Conservation (phyloP, 2,329 filamentous ascomycete genomes). For the Davidsoniella virescens region DNA sequence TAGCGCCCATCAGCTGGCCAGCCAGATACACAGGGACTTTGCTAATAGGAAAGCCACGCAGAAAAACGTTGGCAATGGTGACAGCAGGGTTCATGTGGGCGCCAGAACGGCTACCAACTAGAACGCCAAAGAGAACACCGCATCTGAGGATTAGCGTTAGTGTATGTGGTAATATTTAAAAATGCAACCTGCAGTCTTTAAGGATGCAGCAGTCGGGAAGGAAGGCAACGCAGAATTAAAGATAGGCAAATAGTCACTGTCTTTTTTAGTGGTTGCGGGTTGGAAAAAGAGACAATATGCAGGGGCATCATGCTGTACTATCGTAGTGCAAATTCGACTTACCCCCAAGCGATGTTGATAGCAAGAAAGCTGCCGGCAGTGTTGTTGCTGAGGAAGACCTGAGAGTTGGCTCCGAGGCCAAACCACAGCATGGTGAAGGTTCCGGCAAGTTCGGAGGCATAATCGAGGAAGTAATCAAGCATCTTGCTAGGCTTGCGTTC, state of each 20-base stretch:
- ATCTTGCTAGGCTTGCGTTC: slow-evolving; percentile 4
- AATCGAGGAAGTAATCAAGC: slow-evolving; percentile 12
- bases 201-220: neutral
- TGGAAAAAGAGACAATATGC: neutral
- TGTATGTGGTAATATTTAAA: neutral
- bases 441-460: slow-evolving; percentile 48
- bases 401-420: slow-evolving; percentile 53
- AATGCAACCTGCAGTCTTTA: neutral
- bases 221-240: neutral
- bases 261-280: neutral
- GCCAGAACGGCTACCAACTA: slow-evolving; percentile 47
- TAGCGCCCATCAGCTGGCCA: slow-evolving; percentile 51
- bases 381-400: slow-evolving; percentile 42
- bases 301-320: neutral
- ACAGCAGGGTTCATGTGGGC: slow-evolving; percentile 57
- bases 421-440: slow-evolving; percentile 54
- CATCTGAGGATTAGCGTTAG: slow-evolving; percentile 24
- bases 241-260: neutral
- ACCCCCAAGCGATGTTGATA: slow-evolving; percentile 35
- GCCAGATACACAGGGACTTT: slow-evolving; percentile 51
- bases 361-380: slow-evolving; percentile 33
- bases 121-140: slow-evolving; percentile 54
- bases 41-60: slow-evolving; percentile 50
- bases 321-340: slow-evolving; percentile 14
- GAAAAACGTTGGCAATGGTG: slow-evolving; percentile 52